Conservation (phyloP, 768 basidiomycete genomes). For the Naganishia onofrii region DNA sequence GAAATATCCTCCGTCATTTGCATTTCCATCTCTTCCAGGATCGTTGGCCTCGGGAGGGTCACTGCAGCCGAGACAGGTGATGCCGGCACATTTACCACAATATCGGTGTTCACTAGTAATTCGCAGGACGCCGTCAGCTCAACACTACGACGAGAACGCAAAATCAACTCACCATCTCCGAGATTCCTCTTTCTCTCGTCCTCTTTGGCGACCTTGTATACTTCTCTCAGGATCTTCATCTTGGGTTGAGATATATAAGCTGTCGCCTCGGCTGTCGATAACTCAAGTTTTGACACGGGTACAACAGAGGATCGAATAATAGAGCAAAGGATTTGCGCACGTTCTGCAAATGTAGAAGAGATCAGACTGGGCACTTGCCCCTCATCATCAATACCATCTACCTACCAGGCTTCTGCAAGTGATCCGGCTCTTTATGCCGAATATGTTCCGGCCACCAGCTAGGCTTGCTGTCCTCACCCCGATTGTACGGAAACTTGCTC, state of each 20-base stretch:
- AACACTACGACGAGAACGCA: neutral
- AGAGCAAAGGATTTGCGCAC: slow-evolving; percentile 46
- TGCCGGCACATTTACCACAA: slow-evolving; percentile 8
- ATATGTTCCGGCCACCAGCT: slow-evolving; percentile 54
- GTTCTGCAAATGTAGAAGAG: slow-evolving; percentile 41
- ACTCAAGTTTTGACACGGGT: slow-evolving; percentile 48
- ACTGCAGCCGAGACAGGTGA: neutral
- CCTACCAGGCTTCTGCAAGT: slow-evolving; percentile 52
- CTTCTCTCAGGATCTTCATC: slow-evolving; percentile 46
- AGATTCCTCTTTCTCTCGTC: slow-evolving; percentile 45
- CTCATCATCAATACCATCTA: neutral
- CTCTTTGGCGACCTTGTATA: slow-evolving; percentile 52
- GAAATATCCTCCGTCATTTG: neutral
- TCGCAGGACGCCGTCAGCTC: neutral
- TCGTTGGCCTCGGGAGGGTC: neutral
- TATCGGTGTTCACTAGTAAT: slow-evolving; percentile 1
- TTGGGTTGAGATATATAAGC: slow-evolving; percentile 48
- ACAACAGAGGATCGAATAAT: slow-evolving; percentile 46
- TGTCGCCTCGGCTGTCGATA: slow-evolving; percentile 46
- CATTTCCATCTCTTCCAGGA: slow-evolving; percentile 8
- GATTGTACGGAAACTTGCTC: slow-evolving; percentile 53
- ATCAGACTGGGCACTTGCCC: neutral
- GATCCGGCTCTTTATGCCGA: slow-evolving; percentile 54
- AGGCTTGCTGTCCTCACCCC: slow-evolving; percentile 52
- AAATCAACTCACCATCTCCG: slow-evolving; percentile 31